Evolutionary conservation across 2,329 filamentous ascomycete genomes (phyloP).

Genomic region (Teratosphaeria gauchensis): DNA sequence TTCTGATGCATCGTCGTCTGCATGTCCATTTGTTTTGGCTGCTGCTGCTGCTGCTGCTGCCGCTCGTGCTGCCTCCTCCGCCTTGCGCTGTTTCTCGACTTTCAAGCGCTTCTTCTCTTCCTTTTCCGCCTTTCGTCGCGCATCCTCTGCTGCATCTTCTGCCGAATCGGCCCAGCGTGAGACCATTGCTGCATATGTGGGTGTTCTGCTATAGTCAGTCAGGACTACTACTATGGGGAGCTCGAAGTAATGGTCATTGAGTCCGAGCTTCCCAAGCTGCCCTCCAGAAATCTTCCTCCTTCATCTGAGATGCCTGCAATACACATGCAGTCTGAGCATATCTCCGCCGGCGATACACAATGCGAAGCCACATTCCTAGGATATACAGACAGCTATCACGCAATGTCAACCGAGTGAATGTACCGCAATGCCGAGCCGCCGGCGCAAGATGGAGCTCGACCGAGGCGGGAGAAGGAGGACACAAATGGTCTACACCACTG

Average conservation of each 20-base stretch:
- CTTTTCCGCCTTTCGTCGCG: constrained; percentile 67
- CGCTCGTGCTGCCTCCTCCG: constrained; percentile 41
- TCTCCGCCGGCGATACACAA: constrained; percentile 8
- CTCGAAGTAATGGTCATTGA: not conserved
- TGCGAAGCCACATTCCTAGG: constrained; percentile 20
- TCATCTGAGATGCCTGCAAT: not conserved
- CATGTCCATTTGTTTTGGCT: constrained; percentile 3
- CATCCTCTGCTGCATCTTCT: constrained; percentile 66
- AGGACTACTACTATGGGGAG: too few species aligned
- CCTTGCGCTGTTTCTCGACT: constrained; percentile 65
- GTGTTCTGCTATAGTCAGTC: not conserved
- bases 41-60: constrained; percentile 23
- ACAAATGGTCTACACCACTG: constrained; percentile 80
- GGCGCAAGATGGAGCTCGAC: constrained; percentile 34
- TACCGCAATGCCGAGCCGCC: constrained; percentile 10
- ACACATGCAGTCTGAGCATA: not conserved
- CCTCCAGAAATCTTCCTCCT: not conserved
- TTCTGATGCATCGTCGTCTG: constrained; percentile 17
- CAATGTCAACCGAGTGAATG: constrained; percentile 7
- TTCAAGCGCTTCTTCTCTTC: constrained; percentile 81
- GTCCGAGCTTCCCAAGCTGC: not conserved
- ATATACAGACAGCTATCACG: constrained; percentile 15
- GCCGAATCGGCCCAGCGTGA: constrained; percentile 86
- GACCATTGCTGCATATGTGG: constrained; percentile 13
- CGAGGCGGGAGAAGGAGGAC: constrained; percentile 12